Evolutionary conservation across 352 stramenopile species (phyloP).

Genomic region (Phytophthora lateralis): DNA sequence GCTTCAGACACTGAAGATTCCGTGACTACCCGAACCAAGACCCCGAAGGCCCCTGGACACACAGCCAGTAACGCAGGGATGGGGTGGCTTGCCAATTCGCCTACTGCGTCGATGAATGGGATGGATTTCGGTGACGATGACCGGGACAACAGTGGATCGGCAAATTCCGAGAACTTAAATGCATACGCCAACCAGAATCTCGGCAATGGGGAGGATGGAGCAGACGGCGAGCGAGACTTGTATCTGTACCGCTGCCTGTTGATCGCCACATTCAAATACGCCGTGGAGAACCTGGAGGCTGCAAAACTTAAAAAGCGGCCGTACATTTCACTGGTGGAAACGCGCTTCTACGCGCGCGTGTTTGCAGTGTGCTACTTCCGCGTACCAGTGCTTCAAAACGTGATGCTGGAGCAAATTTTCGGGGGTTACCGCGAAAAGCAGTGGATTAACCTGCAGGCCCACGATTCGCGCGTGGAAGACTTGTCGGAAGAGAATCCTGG

Average conservation of each 20-base stretch:
- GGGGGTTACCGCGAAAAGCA: slow-evolving; percentile 52
- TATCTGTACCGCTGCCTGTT: slow-evolving; percentile 71
- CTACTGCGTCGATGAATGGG: slow-evolving; percentile 26
- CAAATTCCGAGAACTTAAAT: slow-evolving; percentile 27
- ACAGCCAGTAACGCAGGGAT: slow-evolving; percentile 14
- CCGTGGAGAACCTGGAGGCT: slow-evolving; percentile 62
- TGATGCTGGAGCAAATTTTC: slow-evolving; percentile 63
- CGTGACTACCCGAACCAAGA: slow-evolving; percentile 11
- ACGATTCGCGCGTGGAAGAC: slow-evolving; percentile 34
- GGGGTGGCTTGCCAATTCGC: slow-evolving; percentile 39
- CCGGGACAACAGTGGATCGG: background rate
- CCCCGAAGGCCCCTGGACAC: slow-evolving; percentile 16
- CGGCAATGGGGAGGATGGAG: slow-evolving; percentile 33
- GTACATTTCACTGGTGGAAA: slow-evolving; percentile 66
- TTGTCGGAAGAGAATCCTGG: slow-evolving; percentile 13
- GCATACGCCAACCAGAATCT: slow-evolving; percentile 8
- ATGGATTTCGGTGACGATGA: slow-evolving; percentile 29
- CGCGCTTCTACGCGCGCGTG: slow-evolving; percentile 67
- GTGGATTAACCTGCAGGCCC: slow-evolving; percentile 49
- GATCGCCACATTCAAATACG: slow-evolving; percentile 81
- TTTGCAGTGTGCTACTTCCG: slow-evolving; percentile 79
- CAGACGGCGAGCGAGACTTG: slow-evolving; percentile 56
- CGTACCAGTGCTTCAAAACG: slow-evolving; percentile 54
- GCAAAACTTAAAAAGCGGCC: slow-evolving; percentile 43
- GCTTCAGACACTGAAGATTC: slow-evolving; percentile 8